phyloP scores from a whole-genome alignment of 495 filamentous ascomycete genomes.

The Talaromyces proteolyticus region DNA sequence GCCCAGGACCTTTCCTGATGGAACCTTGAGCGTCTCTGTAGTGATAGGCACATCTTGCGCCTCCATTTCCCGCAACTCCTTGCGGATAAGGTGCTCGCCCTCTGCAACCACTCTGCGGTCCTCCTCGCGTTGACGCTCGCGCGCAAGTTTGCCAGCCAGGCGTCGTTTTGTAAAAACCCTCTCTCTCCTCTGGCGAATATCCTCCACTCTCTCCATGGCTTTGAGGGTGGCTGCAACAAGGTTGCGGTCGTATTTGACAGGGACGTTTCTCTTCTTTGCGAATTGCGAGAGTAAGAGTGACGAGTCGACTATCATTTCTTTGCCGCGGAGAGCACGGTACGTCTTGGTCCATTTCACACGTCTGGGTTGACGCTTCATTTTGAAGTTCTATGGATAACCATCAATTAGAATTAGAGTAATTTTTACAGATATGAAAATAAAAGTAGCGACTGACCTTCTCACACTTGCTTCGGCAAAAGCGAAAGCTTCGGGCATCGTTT shows the following conservation, averaged over 20 bases:
- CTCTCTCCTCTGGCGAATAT: conserved; percentile 81
- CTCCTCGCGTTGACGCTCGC: conserved; percentile 57
- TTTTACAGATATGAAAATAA: neutral
- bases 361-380: conserved; percentile 90
- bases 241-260: conserved; percentile 91
- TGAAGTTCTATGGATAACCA: conserved; percentile 98
- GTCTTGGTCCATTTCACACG: conserved; percentile 85
- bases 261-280: conserved; percentile 86
- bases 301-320: conserved; percentile 92
- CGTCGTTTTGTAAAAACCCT: conserved; percentile 86
- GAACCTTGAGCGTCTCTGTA: conserved; percentile 26
- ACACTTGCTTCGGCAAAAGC: conserved; percentile 22
- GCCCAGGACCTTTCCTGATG: conserved; percentile 17
- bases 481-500: conserved; percentile 71
- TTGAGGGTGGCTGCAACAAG: conserved; percentile 78
- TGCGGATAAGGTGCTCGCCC: conserved; percentile 75
- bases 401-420: neutral
- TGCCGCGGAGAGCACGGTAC: conserved; percentile 66
- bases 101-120: conserved; percentile 84
- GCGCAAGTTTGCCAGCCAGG: conserved; percentile 82
- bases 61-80: conserved; percentile 40
- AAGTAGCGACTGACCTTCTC: conserved; percentile 5
- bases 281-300: conserved; percentile 89
- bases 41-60: conserved; percentile 34
- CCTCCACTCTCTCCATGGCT: conserved; percentile 85